phyloP scores from a whole-genome alignment of 202 grass and related monocot species.

The Zoysia matrella region DNA sequence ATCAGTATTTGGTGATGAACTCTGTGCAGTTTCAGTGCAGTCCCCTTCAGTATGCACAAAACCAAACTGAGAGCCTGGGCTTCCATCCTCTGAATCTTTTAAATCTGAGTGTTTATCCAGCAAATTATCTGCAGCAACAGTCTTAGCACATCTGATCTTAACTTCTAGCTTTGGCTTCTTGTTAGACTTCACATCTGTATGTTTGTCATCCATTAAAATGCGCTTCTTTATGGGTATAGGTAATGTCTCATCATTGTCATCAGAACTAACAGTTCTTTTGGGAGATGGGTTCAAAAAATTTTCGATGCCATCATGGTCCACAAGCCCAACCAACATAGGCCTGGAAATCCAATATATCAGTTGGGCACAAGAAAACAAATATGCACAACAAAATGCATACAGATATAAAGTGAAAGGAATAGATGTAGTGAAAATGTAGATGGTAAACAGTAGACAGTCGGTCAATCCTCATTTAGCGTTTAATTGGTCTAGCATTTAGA shows the following conservation, averaged over 20 bases:
- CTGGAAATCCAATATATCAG: constrained; percentile 49
- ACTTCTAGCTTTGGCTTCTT: constrained; percentile 74
- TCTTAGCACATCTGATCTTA: constrained; percentile 45
- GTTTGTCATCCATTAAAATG: constrained; percentile 40
- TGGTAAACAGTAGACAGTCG: no score
- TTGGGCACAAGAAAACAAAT: constrained; percentile 15
- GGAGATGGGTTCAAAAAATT: constrained; percentile 57
- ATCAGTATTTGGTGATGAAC: constrained; percentile 17
- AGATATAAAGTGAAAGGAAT: background rate
- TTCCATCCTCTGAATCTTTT: constrained; percentile 31
- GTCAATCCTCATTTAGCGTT: no score
- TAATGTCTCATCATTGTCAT: constrained; percentile 53
- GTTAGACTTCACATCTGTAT: constrained; percentile 27
- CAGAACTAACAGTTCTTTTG: constrained; percentile 45
- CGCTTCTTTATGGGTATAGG: constrained; percentile 44
- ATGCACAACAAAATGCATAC: constrained; percentile 15
- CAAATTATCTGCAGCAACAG: constrained; percentile 14
- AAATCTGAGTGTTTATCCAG: background rate
- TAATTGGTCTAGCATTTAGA: no score
- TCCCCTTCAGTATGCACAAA: constrained; percentile 30
- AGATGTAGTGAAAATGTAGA: no score
- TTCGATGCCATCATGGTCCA: constrained; percentile 52
- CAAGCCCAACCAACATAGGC: constrained; percentile 61
- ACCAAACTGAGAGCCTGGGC: constrained; percentile 28
- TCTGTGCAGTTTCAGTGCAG: constrained; percentile 13